Percentiles rank a stretch among this genome's conserved stretches.
phyloP scores from a whole-genome alignment of 495 filamentous ascomycete species.

The Hypoxylon fuscum region DNA sequence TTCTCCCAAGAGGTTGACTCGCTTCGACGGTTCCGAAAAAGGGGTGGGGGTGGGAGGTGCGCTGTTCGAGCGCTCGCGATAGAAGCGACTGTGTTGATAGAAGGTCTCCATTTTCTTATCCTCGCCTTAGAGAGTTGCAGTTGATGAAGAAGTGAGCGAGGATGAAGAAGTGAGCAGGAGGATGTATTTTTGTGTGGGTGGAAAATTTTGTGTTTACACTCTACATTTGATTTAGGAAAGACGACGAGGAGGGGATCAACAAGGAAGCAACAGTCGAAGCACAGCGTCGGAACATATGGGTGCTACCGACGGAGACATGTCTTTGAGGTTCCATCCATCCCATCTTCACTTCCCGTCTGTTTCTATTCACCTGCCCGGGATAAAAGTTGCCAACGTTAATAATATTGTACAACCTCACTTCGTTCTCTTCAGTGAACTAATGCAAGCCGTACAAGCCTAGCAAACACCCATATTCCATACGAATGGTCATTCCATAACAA shows the following conservation, averaged over 20 bases:
- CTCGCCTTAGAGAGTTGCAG: not conserved
- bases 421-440: not conserved
- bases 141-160: not conserved
- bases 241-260: no score
- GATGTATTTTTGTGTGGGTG: no score
- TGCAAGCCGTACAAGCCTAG: not conserved
- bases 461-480: slow-evolving; percentile 10
- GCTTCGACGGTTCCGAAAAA: not conserved
- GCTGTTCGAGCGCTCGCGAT: not conserved
- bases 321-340: no score
- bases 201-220: no score
- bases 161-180: no score
- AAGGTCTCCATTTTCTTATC: not conserved
- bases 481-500: not conserved
- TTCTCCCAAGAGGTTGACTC: not conserved
- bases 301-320: no score
- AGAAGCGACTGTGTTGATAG: not conserved
- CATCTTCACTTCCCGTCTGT: no score
- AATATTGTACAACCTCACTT: not conserved
- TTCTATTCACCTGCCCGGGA: no score
- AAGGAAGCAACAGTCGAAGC: no score
- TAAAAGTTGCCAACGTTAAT: not conserved
- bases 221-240: no score
- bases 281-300: no score
- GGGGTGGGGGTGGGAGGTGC: not conserved